Base-by-base conservation (phyloP, 139 green algal species). In the Chlamydomonas sphaeroides region DNA sequence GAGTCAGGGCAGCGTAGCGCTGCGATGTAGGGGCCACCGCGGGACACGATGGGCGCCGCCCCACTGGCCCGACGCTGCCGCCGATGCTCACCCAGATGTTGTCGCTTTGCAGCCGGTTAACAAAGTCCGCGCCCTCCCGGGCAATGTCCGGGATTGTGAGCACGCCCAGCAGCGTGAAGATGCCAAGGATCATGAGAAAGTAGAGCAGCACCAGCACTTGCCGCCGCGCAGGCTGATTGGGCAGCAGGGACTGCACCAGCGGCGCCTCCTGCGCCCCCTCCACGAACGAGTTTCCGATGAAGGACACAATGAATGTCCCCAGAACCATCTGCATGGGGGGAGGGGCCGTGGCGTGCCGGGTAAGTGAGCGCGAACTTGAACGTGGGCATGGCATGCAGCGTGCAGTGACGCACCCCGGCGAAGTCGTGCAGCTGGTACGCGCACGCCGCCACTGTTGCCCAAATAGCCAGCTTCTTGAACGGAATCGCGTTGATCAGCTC, bases 71-170 rank as follows among this genome's bases (percentile, higher is more conserved):
- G n/a, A n/a, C n/a, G n/a, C n/a, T n/a, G n/a, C n/a, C n/a, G n/a
- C n/a, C n/a, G n/a, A n/a, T n/a, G 45, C 45, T 79, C 41, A 96
- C 92, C 94, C 94, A 98, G 57, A 98, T 91, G 87, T 96, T 97
- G 68, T 98, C 95, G n/a, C 86, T 95, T 84, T 98, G 93, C 35
- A 98, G 88, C 23, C 95, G 80, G 23, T 84, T 87, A 17, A 98
- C 91, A 85, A 98, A 97, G 88, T 98, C 95, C 14, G 91, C 90
- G 0, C 92, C 94, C 87, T 98, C 95, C 7, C 90, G 88, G 30
- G 95, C 93, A 65, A 98, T 94, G 83, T 96, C 93, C 5, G 95
- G 95, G 51, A 98, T 97, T 32, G 95, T 97, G 41, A 96, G 86
- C 35, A 96, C 87, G 14, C 95, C 95, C 78, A 97, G 75, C 41